These are phyloP conservation scores for Hypoxylon trugodes DNA, from an alignment of 495 filamentous ascomycete genomes.

Conservation along the genomic window DNA sequence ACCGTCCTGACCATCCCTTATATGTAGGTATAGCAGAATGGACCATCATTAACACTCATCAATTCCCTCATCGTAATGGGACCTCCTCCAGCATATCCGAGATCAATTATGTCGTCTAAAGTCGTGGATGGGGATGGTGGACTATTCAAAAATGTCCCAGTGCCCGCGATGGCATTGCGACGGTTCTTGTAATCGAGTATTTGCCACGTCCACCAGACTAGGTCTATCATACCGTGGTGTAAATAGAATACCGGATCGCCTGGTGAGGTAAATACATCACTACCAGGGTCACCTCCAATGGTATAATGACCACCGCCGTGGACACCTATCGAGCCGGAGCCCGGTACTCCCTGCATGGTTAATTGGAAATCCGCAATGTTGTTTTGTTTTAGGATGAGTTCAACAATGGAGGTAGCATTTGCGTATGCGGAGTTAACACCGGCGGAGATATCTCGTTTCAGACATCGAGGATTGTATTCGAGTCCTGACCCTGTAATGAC, in stretches of 20 bases:
- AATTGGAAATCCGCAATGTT: constrained; percentile 63
- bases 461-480: constrained; percentile 68
- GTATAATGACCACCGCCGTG: constrained; percentile 72
- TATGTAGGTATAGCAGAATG: constrained; percentile 61
- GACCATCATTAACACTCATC: constrained; percentile 56
- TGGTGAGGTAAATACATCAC: constrained; percentile 65
- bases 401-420: constrained; percentile 58
- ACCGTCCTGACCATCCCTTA: too few relatives aligned
- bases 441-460: constrained; percentile 70
- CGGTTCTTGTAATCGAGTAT: constrained; percentile 59
- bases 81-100: constrained; percentile 50
- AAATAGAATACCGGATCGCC: constrained; percentile 75
- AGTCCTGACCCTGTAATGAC: constrained; percentile 32
- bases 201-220: constrained; percentile 76
- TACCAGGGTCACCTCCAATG: constrained; percentile 67
- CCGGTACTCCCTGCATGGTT: constrained; percentile 59
- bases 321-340: constrained; percentile 59
- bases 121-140: constrained; percentile 49
- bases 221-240: constrained; percentile 55
- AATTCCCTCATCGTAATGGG: constrained; percentile 55
- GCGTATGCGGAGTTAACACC: constrained; percentile 54
- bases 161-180: constrained; percentile 56
- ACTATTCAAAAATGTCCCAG: constrained; percentile 64
- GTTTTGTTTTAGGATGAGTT: constrained; percentile 55
- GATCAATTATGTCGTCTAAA: constrained; percentile 54